Conservation (phyloP, 805 yeast species). For the Kodamaea nitidulidarum region DNA sequence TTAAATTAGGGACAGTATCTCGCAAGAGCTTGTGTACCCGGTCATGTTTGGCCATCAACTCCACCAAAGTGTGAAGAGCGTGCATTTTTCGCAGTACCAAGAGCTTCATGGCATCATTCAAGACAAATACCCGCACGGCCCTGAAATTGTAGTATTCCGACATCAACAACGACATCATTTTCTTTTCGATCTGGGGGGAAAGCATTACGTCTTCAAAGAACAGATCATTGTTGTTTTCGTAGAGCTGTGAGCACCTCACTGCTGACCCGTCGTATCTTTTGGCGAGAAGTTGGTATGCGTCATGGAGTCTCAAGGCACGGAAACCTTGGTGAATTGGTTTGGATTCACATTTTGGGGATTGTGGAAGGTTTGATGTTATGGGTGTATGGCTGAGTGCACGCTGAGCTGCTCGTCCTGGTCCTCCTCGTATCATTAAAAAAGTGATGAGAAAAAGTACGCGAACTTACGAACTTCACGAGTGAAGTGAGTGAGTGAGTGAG, state of each 20-base stretch:
- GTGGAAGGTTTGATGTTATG: no score
- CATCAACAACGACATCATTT: constrained; percentile 16
- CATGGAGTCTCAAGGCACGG: not conserved
- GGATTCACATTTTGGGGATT: no score
- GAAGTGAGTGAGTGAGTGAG: not conserved
- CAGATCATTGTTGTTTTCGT: constrained; percentile 8
- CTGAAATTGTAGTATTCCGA: constrained; percentile 14
- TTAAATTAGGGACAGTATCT: not conserved
- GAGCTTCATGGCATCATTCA: constrained; percentile 14
- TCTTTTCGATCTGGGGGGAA: constrained; percentile 16
- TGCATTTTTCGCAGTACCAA: constrained; percentile 10
- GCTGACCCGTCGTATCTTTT: constrained; percentile 12
- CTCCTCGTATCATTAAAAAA: not conserved
- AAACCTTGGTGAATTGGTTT: not conserved
- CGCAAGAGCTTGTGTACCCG: constrained; percentile 1
- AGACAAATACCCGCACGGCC: constrained; percentile 18
- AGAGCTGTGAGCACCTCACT: constrained; percentile 14
- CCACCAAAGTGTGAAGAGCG: constrained; percentile 8
- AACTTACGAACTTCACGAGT: not conserved
- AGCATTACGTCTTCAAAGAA: constrained; percentile 20
- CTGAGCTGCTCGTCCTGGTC: not conserved
- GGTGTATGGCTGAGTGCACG: not conserved
- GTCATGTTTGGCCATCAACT: constrained; percentile 4
- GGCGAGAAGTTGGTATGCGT: constrained; percentile 12
- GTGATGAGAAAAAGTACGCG: not conserved